Evolutionary conservation across 805 yeast genomes (phyloP), one percentile per base, ranked within the genome.

Genomic region (Dipodascopsis uninucleata): DNA sequence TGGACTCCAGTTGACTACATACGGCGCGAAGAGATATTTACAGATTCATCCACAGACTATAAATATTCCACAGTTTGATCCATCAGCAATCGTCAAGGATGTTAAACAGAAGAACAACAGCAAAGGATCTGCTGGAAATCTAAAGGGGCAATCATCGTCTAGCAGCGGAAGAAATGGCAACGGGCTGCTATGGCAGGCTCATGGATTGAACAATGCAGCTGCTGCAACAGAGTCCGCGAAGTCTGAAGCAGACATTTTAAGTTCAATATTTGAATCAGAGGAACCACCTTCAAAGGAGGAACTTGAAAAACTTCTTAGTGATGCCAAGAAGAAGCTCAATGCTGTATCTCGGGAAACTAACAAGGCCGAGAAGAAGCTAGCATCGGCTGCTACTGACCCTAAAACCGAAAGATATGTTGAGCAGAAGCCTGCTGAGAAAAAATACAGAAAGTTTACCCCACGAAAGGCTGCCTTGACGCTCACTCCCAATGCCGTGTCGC

Each of bases 381-480:
- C 62, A 20, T 44, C 61, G 24, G 39, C 58, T 16, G 21, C 58
- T 22, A 21, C 50, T 25, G 43, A 59, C 33, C 36, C 52, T 7
- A 49, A 58, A 18, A 61, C 64, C 43, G 68, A 31, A 10, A 3
- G 9, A 3, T 23, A n/a, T 14, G 32, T 39, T 5, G 21, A 14
- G 10, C 18, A 24, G 20, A 21, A 10, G 3, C 46, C 49, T 8
- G 48, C 45, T 4, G 36, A 41, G 39, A 42, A 66, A 60, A 70
- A 71, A 43, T 65, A 61, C 40, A 71, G 89, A 66, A 74, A 77
- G 20, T 70, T 93, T 47, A 78, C 79, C 60, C 96, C 97, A 4
- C 75, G 95, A 53, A 93, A 86, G 67, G 95, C 97, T 1, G 81
- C 90, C 39, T 86, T 93, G 36, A 77, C 94, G 3, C 71, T 93